These are phyloP conservation scores for Thelonectria rubi DNA, from an alignment of 2,329 filamentous ascomycete species.

Conservation along the genomic window DNA sequence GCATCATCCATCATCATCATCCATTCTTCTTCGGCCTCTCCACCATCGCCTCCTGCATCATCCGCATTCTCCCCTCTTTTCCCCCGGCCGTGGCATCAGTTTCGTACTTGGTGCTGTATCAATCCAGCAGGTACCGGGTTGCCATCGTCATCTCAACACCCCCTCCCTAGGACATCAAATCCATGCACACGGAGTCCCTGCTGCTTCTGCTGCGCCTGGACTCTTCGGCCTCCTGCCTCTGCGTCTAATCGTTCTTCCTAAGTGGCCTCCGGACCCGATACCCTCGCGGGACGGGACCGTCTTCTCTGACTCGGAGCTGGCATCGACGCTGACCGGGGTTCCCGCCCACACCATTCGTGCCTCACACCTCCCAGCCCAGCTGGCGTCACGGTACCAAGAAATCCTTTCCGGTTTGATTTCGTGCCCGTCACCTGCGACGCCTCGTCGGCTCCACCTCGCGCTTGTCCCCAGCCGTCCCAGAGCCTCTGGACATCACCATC, in stretches of 20 bases:
- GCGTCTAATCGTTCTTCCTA: constrained; percentile 13
- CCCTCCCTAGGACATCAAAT: constrained; percentile 5
- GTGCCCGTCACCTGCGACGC: constrained; percentile 45
- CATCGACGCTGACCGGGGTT: constrained; percentile 21
- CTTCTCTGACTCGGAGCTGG: constrained; percentile 12
- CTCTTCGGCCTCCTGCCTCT: constrained; percentile 1
- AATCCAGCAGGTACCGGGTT: no score
- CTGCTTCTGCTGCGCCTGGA: constrained; percentile 21
- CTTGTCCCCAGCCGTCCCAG: constrained; percentile 37
- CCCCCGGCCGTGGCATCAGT: constrained; percentile 10
- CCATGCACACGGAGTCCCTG: constrained; percentile 17
- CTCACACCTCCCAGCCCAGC: constrained; percentile 17
- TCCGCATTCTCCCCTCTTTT: constrained; percentile 26
- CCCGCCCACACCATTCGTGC: constrained; percentile 22
- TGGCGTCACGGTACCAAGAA: constrained; percentile 40
- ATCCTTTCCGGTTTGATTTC: constrained; percentile 49
- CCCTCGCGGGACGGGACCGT: constrained; percentile 9
- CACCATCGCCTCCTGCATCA: constrained; percentile 24
- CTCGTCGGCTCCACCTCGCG: constrained; percentile 42
- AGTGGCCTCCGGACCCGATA: constrained; percentile 21
- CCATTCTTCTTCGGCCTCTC: constrained; percentile 16
- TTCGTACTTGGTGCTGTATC: background rate
- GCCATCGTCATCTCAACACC: constrained; percentile 14
- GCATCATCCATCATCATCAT: constrained; percentile 26
- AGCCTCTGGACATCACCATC: constrained; percentile 33